Base-by-base conservation (phyloP, 1,139 yeast genomes). In the Pichia sp. region DNA sequence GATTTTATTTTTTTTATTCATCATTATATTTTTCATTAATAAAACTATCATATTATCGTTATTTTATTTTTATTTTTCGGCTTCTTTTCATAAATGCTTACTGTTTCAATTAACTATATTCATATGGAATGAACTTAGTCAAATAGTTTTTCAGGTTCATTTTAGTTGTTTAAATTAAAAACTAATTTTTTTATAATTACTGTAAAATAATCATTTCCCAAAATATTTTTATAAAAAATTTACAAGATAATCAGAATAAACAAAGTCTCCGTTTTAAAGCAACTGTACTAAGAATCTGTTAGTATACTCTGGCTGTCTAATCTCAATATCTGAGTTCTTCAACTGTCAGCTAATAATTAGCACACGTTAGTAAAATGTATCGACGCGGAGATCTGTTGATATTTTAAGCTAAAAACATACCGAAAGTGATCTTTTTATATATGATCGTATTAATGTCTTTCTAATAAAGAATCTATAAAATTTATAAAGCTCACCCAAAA, bases 1-100 rank as follows among this genome's bases (percentile, higher is more conserved):
- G 81, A 71, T 57, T 30, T 19, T n/a, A 36, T 18, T 36, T 10
- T 19, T n/a, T 36, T 36, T 19, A 34, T 10, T 39, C 18, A 39
- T 39, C 16, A 14, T 22, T 22, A 7, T 22, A 22, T 39, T 8
- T 31, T 29, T 42, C 22, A 29, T 18, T 42, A 29, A 33, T 36
- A 14, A 36, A 36, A 36, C 5, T 36, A 36, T 16, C 25, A 18
- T 36, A 36, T 36, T 36, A 36, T 19, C 41, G 25, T 36, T 18
- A 19, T 14, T 19, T 36, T 18, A 36, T 18, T 36, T 36, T 19
- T 36, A 14, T 36, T 18, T 19, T 36, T 36, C 11, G 18, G 44
- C 44, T 42, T 14, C 19, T 42, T 16, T 31, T 10, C 38, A 5
- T 19, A 36, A 36, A 19, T 18, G 9, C 25, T 19, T 36, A 18